Evolutionary conservation across 2,329 filamentous ascomycete species (phyloP).

Genomic region (Exophiala bonariae): DNA sequence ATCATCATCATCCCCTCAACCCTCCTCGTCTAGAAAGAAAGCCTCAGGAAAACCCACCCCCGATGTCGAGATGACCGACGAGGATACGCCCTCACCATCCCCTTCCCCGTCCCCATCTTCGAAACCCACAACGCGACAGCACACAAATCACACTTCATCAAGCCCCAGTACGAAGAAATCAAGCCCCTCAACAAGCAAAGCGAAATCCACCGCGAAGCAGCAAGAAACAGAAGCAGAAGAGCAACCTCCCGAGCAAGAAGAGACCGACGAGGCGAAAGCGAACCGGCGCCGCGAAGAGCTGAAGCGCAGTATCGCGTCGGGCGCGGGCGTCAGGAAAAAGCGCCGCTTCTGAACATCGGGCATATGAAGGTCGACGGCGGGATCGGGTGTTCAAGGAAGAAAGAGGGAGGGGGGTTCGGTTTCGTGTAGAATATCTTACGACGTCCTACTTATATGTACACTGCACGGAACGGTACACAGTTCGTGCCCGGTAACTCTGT

Average conservation of each 20-base stretch:
- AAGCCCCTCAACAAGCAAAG: neutral
- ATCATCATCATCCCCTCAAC: neutral
- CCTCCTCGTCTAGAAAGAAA: slow-evolving; percentile 8
- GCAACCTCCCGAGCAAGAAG: slow-evolving; percentile 24
- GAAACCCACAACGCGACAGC: slow-evolving; percentile 11
- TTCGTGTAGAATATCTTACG: too few species aligned
- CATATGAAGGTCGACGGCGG: too few species aligned
- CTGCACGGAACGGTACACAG: too few species aligned
- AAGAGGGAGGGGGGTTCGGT: neutral
- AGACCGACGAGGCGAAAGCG: slow-evolving; percentile 54
- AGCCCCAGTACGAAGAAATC: neutral
- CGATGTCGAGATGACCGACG: neutral
- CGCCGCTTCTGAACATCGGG: slow-evolving; percentile 48
- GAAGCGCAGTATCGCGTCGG: slow-evolving; percentile 54
- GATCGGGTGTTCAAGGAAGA: neutral
- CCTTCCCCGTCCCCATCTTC: slow-evolving; percentile 19
- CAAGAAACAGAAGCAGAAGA: slow-evolving; percentile 4
- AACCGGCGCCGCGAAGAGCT: slow-evolving; percentile 57
- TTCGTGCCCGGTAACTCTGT: too few species aligned
- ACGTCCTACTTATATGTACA: too few species aligned
- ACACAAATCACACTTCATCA: neutral
- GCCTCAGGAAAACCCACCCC: neutral
- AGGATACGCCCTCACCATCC: slow-evolving; percentile 5
- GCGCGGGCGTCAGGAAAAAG: slow-evolving; percentile 56
- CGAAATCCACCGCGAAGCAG: neutral